A percentile compares a stretch with the other conserved stretches of the same genome.
Evolutionary conservation across 163 green algal genomes (phyloP).

Genomic region (Prototheca wickerhamii): DNA sequence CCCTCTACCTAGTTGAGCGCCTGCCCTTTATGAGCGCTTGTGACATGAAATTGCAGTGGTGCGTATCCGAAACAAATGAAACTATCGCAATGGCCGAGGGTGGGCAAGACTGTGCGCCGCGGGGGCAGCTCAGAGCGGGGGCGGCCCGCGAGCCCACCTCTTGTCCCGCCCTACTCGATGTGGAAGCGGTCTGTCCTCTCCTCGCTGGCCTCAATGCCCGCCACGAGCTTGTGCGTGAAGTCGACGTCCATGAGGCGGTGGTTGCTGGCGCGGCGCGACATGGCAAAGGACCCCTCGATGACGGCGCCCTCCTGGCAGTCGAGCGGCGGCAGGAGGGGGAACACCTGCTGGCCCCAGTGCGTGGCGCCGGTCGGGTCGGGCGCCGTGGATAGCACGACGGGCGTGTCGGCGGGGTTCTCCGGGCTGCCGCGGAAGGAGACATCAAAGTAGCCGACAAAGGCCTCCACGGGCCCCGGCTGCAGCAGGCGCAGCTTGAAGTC

Average conservation of each 20-base stretch:
- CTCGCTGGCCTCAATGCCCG: background rate
- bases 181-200: slow-evolving; percentile 2
- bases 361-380: slow-evolving; percentile 76
- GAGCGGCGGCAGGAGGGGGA: slow-evolving; percentile 67
- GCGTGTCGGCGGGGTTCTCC: slow-evolving; percentile 42
- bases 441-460: slow-evolving; percentile 84
- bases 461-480: slow-evolving; percentile 59
- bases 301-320: slow-evolving; percentile 42
- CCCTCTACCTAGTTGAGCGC: too few species aligned
- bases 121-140: too few species aligned
- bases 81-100: too few species aligned
- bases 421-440: slow-evolving; percentile 47
- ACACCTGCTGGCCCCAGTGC: slow-evolving; percentile 93
- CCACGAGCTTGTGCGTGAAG: slow-evolving; percentile 18
- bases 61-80: too few species aligned
- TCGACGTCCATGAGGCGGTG: slow-evolving; percentile 73
- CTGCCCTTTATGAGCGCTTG: too few species aligned
- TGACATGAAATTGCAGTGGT: too few species aligned
- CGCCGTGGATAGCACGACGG: slow-evolving; percentile 70
- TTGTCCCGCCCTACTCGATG: slow-evolving; percentile 1
- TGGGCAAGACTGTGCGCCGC: too few species aligned
- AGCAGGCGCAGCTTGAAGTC: slow-evolving; percentile 55
- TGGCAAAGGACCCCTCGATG: slow-evolving; percentile 42
- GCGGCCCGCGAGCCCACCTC: too few species aligned
- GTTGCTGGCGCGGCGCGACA: slow-evolving; percentile 67